Conservation (phyloP, 805 yeast species). For the Lachancea dasiensis region DNA sequence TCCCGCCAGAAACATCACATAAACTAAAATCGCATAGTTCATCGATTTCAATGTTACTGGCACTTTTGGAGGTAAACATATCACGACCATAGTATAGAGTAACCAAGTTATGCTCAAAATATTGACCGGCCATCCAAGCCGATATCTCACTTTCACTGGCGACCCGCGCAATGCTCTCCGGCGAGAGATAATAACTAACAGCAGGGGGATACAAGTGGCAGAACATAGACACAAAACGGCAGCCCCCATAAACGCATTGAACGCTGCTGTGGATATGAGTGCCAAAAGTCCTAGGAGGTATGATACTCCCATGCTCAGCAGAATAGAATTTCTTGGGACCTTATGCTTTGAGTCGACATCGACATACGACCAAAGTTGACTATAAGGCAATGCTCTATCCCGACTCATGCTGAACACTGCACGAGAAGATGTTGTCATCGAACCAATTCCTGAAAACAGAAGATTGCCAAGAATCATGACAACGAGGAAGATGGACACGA, state of each 20-base stretch:
- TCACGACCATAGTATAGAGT: constrained; percentile 47
- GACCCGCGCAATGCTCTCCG: constrained; percentile 61
- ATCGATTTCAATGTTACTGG: constrained; percentile 40
- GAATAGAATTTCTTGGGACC: constrained; percentile 66
- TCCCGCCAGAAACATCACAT: constrained; percentile 40
- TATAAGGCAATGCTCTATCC: constrained; percentile 72
- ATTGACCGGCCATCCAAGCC: constrained; percentile 61
- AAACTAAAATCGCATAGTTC: constrained; percentile 59
- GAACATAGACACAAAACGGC: constrained; percentile 69
- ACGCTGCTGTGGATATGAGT: constrained; percentile 63
- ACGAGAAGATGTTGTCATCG: constrained; percentile 76
- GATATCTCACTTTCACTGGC: constrained; percentile 52
- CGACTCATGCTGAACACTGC: constrained; percentile 78
- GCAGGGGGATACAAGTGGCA: constrained; percentile 72
- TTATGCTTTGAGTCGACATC: constrained; percentile 47
- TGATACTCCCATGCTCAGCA: constrained; percentile 58
- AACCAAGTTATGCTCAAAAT: constrained; percentile 56
- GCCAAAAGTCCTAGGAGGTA: constrained; percentile 58
- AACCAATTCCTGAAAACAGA: constrained; percentile 70
- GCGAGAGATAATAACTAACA: constrained; percentile 53
- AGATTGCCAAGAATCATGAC: constrained; percentile 63
- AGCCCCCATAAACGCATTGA: constrained; percentile 79
- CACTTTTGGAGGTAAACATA: constrained; percentile 68
- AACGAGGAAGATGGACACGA: constrained; percentile 64
- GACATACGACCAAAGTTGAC: constrained; percentile 59